Evolutionary conservation across 2,329 filamentous ascomycete species (phyloP).

Genomic region (Sphaerulina musiva): DNA sequence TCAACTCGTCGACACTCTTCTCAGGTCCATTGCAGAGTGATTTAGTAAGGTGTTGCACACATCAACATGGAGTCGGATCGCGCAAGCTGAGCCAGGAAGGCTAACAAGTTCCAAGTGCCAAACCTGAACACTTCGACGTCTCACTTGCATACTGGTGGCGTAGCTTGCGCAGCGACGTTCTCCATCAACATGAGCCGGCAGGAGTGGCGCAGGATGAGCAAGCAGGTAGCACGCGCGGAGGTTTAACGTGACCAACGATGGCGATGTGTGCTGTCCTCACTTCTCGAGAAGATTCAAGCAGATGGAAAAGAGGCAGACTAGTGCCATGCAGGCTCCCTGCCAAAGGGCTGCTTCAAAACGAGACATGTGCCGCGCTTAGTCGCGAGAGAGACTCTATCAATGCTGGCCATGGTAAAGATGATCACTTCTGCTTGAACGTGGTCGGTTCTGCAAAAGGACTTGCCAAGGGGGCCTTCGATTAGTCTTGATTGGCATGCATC

Average conservation of each 20-base stretch:
- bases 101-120: constrained; percentile 40
- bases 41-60: constrained; percentile 37
- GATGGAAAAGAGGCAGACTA: constrained; percentile 39
- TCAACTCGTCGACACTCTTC: constrained; percentile 37
- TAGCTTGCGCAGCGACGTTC: constrained; percentile 42
- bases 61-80: constrained; percentile 38
- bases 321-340: constrained; percentile 35
- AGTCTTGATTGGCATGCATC: constrained; percentile 9
- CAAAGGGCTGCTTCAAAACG: constrained; percentile 22
- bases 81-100: constrained; percentile 30
- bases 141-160: constrained; percentile 40
- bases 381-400: background rate
- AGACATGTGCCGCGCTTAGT: constrained; percentile 14
- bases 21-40: constrained; percentile 39
- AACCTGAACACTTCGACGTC: constrained; percentile 36
- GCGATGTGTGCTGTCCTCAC: constrained; percentile 27
- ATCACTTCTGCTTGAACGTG: constrained; percentile 32
- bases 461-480: constrained; percentile 24
- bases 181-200: constrained; percentile 38
- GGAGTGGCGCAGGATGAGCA: constrained; percentile 42
- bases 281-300: constrained; percentile 35
- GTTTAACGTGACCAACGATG: constrained; percentile 34
- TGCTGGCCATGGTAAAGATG: constrained; percentile 12
- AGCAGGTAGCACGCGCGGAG: constrained; percentile 42
- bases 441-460: constrained; percentile 21